Base-by-base conservation (phyloP, 352 stramenopile genomes). In the Pythium oligandrum region DNA sequence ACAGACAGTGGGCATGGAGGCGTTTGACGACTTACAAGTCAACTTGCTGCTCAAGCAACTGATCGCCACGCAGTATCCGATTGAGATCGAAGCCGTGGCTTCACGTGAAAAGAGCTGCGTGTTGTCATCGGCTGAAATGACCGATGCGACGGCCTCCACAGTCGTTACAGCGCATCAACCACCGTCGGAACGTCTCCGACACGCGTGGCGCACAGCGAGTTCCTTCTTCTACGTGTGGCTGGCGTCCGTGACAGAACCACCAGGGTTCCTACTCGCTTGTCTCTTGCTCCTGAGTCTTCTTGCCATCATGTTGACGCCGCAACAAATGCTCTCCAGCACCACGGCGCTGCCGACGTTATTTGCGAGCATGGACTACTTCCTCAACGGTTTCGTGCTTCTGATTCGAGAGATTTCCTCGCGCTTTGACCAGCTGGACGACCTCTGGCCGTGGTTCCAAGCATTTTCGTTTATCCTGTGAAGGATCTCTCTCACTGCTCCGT, bases 141-240 rank as follows among this genome's bases (percentile, higher is more conserved):
- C 12, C 5, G 36, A 3, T 38, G 42, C 53, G 3, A 26, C 45
- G 4, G 30, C 37, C 8, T 33, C 44, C 1, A 48, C 38, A 1
- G 31, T 43, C 40, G 45, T n/a, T n/a, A 5, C 45, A n/a, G 6
- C 12, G 11, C 26, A 48, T 48, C 7, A 40, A 17, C 50, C 38
- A 8, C 58, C 64, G 56, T 64, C 64, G 51, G 44, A 56, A 44
- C 56, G 50, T 2, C 45, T 30, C 61, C 59, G 30, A 57, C 64
- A n/a, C 33, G 78, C 59, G 59, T 65, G 83, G 35, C 79, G 79
- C 10, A 86, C 77, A 39, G 68, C 78, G 49, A 79, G 73, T 47
- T 90, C 80, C 11, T 84, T 90, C 37, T 63, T 85, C 11, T 90
- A 83, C 61, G 75, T 90, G 17, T 90, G 65, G 48, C 60, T 78